phyloP scores from a whole-genome alignment of 345 rosid genomes.

The Xanthoceras sorbifolium region DNA sequence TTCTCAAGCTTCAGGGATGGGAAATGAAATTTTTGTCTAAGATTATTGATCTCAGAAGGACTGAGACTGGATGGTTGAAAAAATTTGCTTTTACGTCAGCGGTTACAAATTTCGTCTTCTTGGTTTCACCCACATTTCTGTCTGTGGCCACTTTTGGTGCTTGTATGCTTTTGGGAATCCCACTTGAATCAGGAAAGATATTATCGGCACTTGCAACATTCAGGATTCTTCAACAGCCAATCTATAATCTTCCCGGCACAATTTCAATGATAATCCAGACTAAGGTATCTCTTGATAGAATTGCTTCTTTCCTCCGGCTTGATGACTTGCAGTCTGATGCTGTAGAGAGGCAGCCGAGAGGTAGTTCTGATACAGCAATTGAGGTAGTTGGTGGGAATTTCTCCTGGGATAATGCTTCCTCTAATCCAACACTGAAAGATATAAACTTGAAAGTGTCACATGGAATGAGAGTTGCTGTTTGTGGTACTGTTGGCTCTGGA shows the following conservation, averaged over 20 bases:
- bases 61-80: constrained; percentile 56
- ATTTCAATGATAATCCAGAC: constrained; percentile 56
- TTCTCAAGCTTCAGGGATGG: constrained; percentile 83
- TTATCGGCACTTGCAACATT: constrained; percentile 69
- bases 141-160: constrained; percentile 54
- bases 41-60: constrained; percentile 38
- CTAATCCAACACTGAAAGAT: constrained; percentile 45
- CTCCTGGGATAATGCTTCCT: constrained; percentile 53
- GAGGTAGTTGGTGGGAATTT: constrained; percentile 46
- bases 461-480: constrained; percentile 67
- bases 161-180: constrained; percentile 48
- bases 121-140: constrained; percentile 56
- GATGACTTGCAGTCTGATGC: constrained; percentile 53
- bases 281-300: constrained; percentile 66
- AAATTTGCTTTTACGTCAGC: constrained; percentile 40
- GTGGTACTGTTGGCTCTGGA: constrained; percentile 78
- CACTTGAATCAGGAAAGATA: constrained; percentile 58
- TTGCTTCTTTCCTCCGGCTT: constrained; percentile 53
- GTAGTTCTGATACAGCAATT: constrained; percentile 38
- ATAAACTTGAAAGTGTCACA: constrained; percentile 45
- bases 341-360: constrained; percentile 29
- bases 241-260: constrained; percentile 52
- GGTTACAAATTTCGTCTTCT: constrained; percentile 35
- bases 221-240: constrained; percentile 49
- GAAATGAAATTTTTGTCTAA: constrained; percentile 57